Evolutionary conservation across 2,329 filamentous ascomycete species (phyloP).

Genomic region (Exophiala phaeomuriformis): DNA sequence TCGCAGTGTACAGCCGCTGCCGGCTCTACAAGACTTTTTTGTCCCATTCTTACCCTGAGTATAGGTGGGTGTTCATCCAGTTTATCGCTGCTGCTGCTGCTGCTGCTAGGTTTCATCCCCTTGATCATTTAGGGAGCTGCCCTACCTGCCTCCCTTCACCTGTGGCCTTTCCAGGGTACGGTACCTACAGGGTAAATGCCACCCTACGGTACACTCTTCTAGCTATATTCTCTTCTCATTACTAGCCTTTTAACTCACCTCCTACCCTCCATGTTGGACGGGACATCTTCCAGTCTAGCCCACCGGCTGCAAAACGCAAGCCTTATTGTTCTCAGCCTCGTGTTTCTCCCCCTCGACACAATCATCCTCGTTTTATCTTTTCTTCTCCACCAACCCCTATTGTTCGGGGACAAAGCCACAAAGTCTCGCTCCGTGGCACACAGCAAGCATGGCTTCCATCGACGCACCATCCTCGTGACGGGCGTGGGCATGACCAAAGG

Average conservation of each 20-base stretch:
- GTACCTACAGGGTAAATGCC: too few species aligned
- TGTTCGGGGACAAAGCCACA: slow-evolving; percentile 29
- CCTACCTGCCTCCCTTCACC: too few species aligned
- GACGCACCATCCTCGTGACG: slow-evolving; percentile 59
- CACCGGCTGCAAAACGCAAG: slow-evolving; percentile 45
- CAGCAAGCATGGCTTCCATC: slow-evolving; percentile 34
- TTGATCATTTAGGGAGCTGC: too few species aligned
- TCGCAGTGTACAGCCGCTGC: too few species aligned
- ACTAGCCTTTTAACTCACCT: background rate
- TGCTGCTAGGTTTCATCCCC: too few species aligned
- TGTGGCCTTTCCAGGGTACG: too few species aligned
- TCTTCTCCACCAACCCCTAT: slow-evolving; percentile 22
- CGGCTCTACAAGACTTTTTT: too few species aligned
- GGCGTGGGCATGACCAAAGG: slow-evolving; percentile 68
- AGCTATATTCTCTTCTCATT: background rate
- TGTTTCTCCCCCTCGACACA: slow-evolving; percentile 47
- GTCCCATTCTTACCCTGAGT: too few species aligned
- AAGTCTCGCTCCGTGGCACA: slow-evolving; percentile 27
- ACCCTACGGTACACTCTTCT: too few species aligned
- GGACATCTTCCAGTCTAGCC: slow-evolving; percentile 29
- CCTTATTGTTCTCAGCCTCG: slow-evolving; percentile 37
- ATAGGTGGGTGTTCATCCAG: too few species aligned
- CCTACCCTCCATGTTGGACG: slow-evolving; percentile 32
- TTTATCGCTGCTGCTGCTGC: too few species aligned
- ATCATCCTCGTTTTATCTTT: slow-evolving; percentile 38